Conservation (phyloP, 1,284 basidiomycete species). For the Leccinum griseonigrum region DNA sequence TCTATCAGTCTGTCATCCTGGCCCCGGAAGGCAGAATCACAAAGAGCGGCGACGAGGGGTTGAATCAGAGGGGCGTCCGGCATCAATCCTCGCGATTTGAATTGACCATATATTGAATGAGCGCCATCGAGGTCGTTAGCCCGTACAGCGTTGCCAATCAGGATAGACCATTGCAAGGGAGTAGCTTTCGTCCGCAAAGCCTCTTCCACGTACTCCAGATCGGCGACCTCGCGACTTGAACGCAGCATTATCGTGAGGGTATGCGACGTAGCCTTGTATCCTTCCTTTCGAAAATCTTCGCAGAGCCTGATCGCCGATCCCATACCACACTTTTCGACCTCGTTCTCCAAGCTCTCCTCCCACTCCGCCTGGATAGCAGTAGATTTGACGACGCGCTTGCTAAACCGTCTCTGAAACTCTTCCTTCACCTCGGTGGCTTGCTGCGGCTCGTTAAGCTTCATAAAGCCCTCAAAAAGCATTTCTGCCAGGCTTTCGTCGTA, state of each 20-base stretch:
- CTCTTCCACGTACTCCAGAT: constrained; percentile 44
- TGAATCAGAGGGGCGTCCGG: constrained; percentile 49
- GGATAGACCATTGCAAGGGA: constrained; percentile 46
- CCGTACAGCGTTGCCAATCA: constrained; percentile 49
- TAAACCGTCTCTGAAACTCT: constrained; percentile 38
- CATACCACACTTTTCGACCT: constrained; percentile 31
- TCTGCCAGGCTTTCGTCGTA: constrained; percentile 43
- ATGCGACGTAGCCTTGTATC: constrained; percentile 34
- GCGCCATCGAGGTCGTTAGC: constrained; percentile 38
- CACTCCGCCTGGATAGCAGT: constrained; percentile 25
- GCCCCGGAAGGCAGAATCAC: constrained; percentile 33
- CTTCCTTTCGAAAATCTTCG: constrained; percentile 28
- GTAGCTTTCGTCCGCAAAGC: constrained; percentile 41
- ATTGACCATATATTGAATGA: constrained; percentile 46
- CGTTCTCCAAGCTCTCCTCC: constrained; percentile 28
- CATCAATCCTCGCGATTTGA: constrained; percentile 40
- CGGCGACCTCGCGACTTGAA: constrained; percentile 35
- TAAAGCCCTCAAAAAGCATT: constrained; percentile 44
- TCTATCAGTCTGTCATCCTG: constrained; percentile 44
- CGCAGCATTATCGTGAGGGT: constrained; percentile 40
- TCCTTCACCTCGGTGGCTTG: constrained; percentile 38
- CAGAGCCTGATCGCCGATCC: constrained; percentile 27
- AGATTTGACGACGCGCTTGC: constrained; percentile 27
- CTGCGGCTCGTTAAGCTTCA: constrained; percentile 33
- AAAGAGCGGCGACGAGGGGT: constrained; percentile 53